Evolutionary conservation across 164 flowering plant genomes (phyloP).

Genomic region (Vitis cinerea): DNA sequence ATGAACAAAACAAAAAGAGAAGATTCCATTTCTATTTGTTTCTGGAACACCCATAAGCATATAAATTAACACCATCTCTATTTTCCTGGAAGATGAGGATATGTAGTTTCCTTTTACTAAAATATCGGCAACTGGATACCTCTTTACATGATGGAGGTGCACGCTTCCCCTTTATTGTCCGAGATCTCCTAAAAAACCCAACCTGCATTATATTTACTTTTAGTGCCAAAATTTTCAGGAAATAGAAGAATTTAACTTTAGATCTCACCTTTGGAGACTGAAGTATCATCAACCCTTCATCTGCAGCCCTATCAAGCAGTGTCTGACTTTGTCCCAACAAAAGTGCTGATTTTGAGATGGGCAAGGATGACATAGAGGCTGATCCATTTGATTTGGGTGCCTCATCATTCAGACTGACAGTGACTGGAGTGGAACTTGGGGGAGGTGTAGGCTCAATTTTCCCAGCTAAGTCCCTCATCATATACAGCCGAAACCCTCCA

Average conservation of each 20-base stretch:
- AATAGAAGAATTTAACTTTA: background rate
- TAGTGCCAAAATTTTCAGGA: constrained; percentile 4
- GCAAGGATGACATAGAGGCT: constrained; percentile 48
- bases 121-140: constrained; percentile 32
- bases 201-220: constrained; percentile 46
- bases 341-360: constrained; percentile 43
- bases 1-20: no score
- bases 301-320: constrained; percentile 62
- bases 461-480: constrained; percentile 47
- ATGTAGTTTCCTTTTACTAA: background rate
- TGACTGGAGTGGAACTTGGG: constrained; percentile 31
- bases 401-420: constrained; percentile 22
- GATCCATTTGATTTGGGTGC: constrained; percentile 46
- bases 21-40: no score
- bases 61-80: no score
- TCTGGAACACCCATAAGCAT: no score
- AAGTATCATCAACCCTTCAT: constrained; percentile 68
- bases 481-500: constrained; percentile 60
- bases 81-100: background rate
- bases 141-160: constrained; percentile 81
- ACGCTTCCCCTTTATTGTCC: constrained; percentile 71
- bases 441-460: constrained; percentile 31
- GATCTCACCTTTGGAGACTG: constrained; percentile 64
- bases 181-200: constrained; percentile 69
- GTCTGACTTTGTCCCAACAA: constrained; percentile 24